phyloP scores from a whole-genome alignment of 495 filamentous ascomycete species.

The Penicillium roqueforti region DNA sequence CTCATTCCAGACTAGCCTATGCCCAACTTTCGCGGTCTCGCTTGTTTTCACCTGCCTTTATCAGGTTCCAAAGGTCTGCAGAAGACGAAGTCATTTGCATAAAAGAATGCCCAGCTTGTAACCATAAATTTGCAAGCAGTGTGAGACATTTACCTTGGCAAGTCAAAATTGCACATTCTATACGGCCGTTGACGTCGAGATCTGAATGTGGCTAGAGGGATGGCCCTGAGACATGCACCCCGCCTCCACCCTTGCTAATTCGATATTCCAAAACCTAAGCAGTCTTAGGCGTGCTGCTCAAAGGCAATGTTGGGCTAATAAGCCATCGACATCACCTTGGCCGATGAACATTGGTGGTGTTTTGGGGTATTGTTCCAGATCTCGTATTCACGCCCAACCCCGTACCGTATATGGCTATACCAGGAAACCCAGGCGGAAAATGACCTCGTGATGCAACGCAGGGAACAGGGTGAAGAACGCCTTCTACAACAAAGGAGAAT shows the following conservation, averaged over 20 bases:
- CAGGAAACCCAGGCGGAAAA: neutral
- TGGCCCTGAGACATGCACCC: constrained; percentile 14
- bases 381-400: constrained; percentile 31
- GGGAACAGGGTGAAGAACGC: neutral
- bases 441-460: constrained; percentile 1
- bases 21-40: neutral
- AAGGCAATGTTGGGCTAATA: constrained; percentile 8
- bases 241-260: neutral
- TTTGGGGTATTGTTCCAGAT: constrained; percentile 20
- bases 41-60: neutral
- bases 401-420: neutral
- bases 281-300: neutral
- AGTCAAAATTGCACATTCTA: constrained; percentile 8
- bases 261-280: neutral
- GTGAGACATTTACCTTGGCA: constrained; percentile 7
- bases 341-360: constrained; percentile 15
- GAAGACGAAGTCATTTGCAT: neutral
- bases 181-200: constrained; percentile 1
- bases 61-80: neutral
- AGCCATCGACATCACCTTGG: constrained; percentile 3
- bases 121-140: constrained; percentile 4
- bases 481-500: neutral
- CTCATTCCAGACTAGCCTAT: neutral
- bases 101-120: neutral
- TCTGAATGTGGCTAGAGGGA: constrained; percentile 6